Evolutionary conservation across 1,284 basidiomycete species (phyloP), one percentile per base, ranked within the genome.

Genomic region (Pulveroboletus sp.): DNA sequence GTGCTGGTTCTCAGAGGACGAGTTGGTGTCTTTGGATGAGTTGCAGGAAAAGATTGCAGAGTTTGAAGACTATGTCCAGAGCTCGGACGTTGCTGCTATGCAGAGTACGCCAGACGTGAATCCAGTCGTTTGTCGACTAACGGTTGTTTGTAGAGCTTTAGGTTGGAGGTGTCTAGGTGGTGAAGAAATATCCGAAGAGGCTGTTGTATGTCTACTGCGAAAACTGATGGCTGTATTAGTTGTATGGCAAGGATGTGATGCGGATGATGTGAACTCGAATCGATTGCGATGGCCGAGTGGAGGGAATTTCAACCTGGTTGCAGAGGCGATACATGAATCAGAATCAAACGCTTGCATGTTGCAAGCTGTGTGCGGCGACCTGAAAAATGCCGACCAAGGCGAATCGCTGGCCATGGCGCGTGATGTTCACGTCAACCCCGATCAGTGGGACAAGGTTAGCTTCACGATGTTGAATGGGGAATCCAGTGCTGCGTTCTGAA

Each of bases 1-100:
- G 52, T 22, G 24, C n/a, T 50, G 35, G 40, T 46, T 18, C 36
- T 26, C 71, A 91, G 90, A 95, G 89, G 94, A 96, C 63, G 96
- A 96, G 70, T 92, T 96, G 69, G 89, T 99, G 60, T 97, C 95
- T 22, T 80, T 91, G 63, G 94, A 98, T 65, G 95, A 98, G 44
- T 85, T 99, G 64, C 94, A 98, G 78, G 95, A 97, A 72, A 83
- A 89, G 80, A 80, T 96, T 61, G 77, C 78, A 20, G 92, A 91
- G 70, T 88, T 95, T 68, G 96, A 98, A 57, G 97, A 99, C 74
- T 94, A 91, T 75, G 89, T 98, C 66, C 96, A 99, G 84, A 96
- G 92, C 74, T 83, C 91, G 45, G 97, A 99, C 75, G 73, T 98
- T 62, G 87, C 88, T 66, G 92, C 91, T 61, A 93, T 93, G 91